These are phyloP conservation scores for Adansonia digitata DNA, from an alignment of 345 rosid genomes.

Conservation along the genomic window DNA sequence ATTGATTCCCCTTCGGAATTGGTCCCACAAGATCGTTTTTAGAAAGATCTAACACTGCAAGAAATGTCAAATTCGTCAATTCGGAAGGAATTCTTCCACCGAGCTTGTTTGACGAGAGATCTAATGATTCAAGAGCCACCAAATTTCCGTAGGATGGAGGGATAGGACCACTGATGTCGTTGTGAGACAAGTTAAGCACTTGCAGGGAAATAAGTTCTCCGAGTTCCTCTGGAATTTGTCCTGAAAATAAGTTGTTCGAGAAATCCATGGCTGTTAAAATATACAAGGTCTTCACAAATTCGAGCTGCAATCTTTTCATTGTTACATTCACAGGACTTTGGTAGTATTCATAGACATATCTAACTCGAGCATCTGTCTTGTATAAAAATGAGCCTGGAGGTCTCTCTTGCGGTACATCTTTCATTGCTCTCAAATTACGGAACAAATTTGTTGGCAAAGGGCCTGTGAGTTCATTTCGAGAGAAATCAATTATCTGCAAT, in stretches of 20 bases:
- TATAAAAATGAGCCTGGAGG: not conserved
- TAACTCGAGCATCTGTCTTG: not conserved
- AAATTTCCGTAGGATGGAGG: conserved; percentile 14
- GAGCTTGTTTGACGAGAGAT: conserved; percentile 1
- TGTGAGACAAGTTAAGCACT: not conserved
- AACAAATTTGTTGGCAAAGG: not conserved
- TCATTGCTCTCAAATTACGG: conserved; percentile 1
- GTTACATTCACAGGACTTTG: not conserved
- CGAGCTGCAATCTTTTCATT: not conserved
- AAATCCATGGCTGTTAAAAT: not conserved
- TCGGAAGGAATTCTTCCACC: not conserved
- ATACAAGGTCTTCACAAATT: not conserved
- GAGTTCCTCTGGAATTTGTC: not conserved
- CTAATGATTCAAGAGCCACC: not conserved
- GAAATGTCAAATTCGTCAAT: conserved; percentile 1
- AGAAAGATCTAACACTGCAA: not conserved
- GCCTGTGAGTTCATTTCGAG: conserved; percentile 1
- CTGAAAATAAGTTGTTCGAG: not conserved
- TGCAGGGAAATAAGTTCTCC: not conserved
- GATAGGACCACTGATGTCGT: conserved; percentile 13
- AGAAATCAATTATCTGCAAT: conserved; percentile 3
- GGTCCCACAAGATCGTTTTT: conserved; percentile 9
- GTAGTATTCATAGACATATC: not conserved
- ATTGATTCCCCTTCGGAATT: conserved; percentile 23
- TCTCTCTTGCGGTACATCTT: not conserved